phyloP scores from a whole-genome alignment of 495 filamentous ascomycete species.

The Usnea hakonensis region DNA sequence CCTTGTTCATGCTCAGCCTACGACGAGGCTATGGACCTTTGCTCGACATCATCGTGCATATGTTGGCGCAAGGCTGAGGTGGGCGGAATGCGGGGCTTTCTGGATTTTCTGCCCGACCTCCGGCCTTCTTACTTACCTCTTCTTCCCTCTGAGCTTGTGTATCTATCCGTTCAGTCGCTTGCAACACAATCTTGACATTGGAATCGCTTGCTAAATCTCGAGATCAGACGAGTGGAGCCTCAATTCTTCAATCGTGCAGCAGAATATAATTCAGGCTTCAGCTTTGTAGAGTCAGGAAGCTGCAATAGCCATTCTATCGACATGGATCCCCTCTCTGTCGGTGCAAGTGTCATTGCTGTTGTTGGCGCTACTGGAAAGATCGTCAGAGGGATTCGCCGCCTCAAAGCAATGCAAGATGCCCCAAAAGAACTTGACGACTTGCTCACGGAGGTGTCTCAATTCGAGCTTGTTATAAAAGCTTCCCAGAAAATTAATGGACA shows the following conservation, averaged over 20 bases:
- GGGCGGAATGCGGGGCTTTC: background rate
- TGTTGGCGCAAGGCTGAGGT: background rate
- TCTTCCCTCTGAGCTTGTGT: background rate
- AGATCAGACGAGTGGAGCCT: too few species aligned
- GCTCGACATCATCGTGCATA: background rate
- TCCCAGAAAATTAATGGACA: background rate
- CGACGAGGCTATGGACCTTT: background rate
- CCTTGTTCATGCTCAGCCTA: background rate
- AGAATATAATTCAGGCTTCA: background rate
- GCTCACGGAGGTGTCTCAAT: conserved; percentile 1
- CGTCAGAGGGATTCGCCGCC: background rate
- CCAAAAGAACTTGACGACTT: conserved; percentile 5
- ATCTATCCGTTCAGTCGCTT: background rate
- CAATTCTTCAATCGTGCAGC: too few species aligned
- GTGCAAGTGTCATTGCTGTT: conserved; percentile 5
- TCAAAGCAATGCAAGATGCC: background rate
- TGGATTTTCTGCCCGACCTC: background rate
- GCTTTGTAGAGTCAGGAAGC: background rate
- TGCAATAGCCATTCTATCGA: background rate
- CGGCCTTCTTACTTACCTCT: background rate
- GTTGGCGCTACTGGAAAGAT: conserved; percentile 5
- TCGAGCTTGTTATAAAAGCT: background rate
- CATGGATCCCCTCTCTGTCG: conserved; percentile 8
- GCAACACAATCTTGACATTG: background rate
- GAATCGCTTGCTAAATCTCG: background rate